Base-by-base conservation (phyloP, 2,329 filamentous ascomycete genomes). In the Cladobotryum protrusum region DNA sequence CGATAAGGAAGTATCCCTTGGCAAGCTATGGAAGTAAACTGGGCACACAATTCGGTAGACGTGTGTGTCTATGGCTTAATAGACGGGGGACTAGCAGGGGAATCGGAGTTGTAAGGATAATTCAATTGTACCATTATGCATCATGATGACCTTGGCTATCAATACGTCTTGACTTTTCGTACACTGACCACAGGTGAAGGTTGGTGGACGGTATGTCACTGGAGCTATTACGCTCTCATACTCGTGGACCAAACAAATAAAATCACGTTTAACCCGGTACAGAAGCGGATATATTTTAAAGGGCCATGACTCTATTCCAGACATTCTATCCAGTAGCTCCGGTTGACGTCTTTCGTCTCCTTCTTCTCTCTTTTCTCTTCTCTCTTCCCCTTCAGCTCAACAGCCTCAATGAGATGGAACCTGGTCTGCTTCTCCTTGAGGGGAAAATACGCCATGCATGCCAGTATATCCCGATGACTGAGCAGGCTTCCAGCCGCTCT, bases 1-100 rank as follows among this genome's bases (percentile, higher is more conserved):
- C 65, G 93, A 99, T 72, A 97, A 97, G 81, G 91, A 96, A 69
- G 87, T 90, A 61, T 90, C 86, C 65, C 76, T 95, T 63, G 87
- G 86, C 66, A 95, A 95, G 74, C 76, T 95, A 63, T 95, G 74
- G 72, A 74, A 74, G 63, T 74, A 64, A 47, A 49, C 33, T 48
- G 49, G 53, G 49, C 46, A 52, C 17, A 34, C 32, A 37, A 39
- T 43, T 18, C 15, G 29, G 32, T 32, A 33, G 18, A 33, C 17
- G 41, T 29, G 34, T 47, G 35, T 33, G 40, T 40, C 18, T 43
- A 44, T 44, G 49, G 29, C 47, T 59, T 61, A 45, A 57, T 61
- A 63, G 56, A 63, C 24, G 24, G 56, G 58, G 52, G 53, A 57
- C 54, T 47, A 57, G 52, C 49, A 61, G 56, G 54, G 60, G 57